Percentiles rank a stretch among this genome's conserved stretches.
These are phyloP conservation scores for Beta macrorhiza DNA, from an alignment of 179 eudicot genomes.

Conservation along the genomic window DNA sequence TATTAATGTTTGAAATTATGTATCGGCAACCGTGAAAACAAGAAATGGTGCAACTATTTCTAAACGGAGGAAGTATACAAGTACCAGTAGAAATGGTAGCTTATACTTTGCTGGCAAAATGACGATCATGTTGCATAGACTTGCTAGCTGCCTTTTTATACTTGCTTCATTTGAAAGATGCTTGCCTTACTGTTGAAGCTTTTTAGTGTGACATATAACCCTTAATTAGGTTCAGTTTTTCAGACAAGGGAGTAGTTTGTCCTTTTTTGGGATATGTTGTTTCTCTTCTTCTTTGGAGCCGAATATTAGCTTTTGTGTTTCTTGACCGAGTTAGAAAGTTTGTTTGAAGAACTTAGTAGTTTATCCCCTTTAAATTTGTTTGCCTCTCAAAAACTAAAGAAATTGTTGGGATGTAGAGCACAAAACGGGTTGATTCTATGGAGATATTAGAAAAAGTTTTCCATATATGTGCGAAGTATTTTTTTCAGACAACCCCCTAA, in stretches of 20 bases:
- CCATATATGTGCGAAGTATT: neutral
- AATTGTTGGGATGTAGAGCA: neutral
- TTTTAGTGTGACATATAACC: too few species aligned
- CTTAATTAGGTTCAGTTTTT: neutral
- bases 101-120: neutral
- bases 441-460: neutral
- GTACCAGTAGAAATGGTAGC: neutral
- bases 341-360: too few species aligned
- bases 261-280: too few species aligned
- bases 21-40: too few species aligned
- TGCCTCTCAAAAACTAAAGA: too few species aligned
- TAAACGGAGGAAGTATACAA: neutral
- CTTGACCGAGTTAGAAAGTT: too few species aligned
- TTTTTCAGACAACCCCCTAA: too few species aligned
- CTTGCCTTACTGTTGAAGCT: neutral
- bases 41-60: too few species aligned
- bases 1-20: too few species aligned
- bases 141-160: neutral
- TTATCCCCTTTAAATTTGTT: too few species aligned
- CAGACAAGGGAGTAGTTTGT: neutral
- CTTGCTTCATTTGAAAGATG: neutral
- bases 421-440: neutral
- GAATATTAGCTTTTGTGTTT: too few species aligned
- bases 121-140: neutral
- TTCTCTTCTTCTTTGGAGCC: too few species aligned